Percentiles rank a stretch among this genome's conserved stretches.
phyloP scores from a whole-genome alignment of 176 grass and related monocot species.

The Triticum turgidum region DNA sequence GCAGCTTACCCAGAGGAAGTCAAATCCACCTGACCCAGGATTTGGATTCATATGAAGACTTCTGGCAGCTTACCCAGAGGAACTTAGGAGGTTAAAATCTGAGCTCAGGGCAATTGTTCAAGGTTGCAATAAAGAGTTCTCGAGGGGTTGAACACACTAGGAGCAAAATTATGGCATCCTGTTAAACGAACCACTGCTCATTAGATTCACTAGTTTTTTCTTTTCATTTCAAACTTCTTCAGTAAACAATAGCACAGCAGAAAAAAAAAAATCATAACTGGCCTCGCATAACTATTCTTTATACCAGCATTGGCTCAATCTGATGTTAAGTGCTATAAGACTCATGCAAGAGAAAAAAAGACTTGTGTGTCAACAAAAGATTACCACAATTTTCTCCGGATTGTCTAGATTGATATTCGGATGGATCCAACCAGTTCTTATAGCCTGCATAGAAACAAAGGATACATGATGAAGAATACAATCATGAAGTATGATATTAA shows the following conservation, averaged over 20 bases:
- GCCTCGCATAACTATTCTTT: neutral
- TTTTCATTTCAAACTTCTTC: constrained; percentile 15
- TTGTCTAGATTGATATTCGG: constrained; percentile 98
- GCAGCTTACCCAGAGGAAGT: neutral
- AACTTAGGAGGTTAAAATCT: constrained; percentile 12
- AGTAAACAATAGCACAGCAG: neutral
- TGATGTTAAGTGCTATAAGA: neutral
- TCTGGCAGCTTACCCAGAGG: neutral
- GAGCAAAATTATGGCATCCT: neutral
- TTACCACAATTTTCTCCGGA: constrained; percentile 85
- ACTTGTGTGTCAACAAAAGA: neutral
- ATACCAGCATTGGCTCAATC: constrained; percentile 1
- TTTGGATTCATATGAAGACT: neutral
- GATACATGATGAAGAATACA: constrained; percentile 20
- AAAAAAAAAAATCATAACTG: neutral
- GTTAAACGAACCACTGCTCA: neutral
- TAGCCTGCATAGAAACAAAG: constrained; percentile 70
- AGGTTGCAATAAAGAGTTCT: neutral
- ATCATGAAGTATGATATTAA: constrained; percentile 22
- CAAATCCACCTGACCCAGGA: neutral
- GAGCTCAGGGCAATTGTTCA: neutral
- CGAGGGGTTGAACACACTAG: neutral
- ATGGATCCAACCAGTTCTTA: constrained; percentile 93
- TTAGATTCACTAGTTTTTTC: neutral
- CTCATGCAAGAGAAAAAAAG: neutral